These are phyloP conservation scores for Sisymbrium altissimum DNA, from an alignment of 345 rosid species.

Conservation along the genomic window DNA sequence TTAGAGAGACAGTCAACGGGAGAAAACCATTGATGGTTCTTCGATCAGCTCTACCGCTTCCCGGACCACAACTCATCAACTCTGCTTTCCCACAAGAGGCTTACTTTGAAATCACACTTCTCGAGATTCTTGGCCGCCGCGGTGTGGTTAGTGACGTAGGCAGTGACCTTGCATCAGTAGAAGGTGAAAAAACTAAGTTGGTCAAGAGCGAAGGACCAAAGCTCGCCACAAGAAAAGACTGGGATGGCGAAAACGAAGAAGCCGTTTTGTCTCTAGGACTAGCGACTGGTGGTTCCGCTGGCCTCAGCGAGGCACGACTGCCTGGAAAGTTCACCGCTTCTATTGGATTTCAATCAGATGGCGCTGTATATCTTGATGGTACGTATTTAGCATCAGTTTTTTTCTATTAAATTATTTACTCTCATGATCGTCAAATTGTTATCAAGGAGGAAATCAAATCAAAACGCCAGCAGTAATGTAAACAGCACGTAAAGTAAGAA, in stretches of 20 bases:
- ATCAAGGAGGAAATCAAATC: not conserved
- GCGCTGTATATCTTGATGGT: conserved; percentile 87
- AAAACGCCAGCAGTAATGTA: not conserved
- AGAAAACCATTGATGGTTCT: conserved; percentile 49
- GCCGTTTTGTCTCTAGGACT: conserved; percentile 58
- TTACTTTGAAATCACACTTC: conserved; percentile 78
- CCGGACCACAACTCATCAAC: conserved; percentile 76
- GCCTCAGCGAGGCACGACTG: conserved; percentile 38
- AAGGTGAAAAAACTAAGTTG: conserved; percentile 65
- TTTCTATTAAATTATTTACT: not conserved
- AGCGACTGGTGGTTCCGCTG: conserved; percentile 52
- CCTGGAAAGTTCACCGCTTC: conserved; percentile 88
- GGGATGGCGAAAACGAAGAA: conserved; percentile 26
- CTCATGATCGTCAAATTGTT: not conserved
- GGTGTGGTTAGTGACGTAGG: conserved; percentile 12
- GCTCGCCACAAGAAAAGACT: conserved; percentile 31
- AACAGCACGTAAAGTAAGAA: not conserved
- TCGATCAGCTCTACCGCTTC: conserved; percentile 72
- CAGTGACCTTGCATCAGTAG: conserved; percentile 21
- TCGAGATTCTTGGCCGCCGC: conserved; percentile 30
- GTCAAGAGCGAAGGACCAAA: conserved; percentile 55
- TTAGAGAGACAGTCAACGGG: not conserved
- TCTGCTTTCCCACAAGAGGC: conserved; percentile 92
- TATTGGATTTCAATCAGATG: conserved; percentile 82
- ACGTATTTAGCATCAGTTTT: conserved; percentile 10